Percentiles rank a stretch among this genome's conserved stretches.
Evolutionary conservation across 2,329 filamentous ascomycete species (phyloP).

Genomic region (Raffaelea ambrosiae): DNA sequence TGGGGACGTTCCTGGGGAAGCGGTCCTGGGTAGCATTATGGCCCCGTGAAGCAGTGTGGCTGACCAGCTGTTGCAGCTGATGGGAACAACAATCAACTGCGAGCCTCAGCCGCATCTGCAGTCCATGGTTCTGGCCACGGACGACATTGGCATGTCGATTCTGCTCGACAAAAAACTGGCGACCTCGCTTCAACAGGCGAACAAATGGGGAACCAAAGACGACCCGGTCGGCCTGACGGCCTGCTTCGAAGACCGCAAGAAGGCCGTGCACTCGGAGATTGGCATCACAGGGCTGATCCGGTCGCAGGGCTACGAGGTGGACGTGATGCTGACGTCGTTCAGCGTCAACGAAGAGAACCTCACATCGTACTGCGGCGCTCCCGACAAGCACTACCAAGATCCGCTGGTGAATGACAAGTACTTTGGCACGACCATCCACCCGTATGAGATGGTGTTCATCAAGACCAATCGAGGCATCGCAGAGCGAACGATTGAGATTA

Average conservation of each 20-base stretch:
- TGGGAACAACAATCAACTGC: slow-evolving; percentile 29
- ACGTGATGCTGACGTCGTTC: slow-evolving; percentile 24
- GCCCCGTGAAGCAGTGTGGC: too few species aligned
- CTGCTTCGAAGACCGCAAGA: slow-evolving; percentile 19
- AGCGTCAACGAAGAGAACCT: slow-evolving; percentile 7
- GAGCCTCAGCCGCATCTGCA: slow-evolving; percentile 24
- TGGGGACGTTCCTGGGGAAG: too few species aligned
- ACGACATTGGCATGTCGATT: slow-evolving; percentile 25
- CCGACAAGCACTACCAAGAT: slow-evolving; percentile 13
- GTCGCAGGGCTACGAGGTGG: slow-evolving; percentile 23
- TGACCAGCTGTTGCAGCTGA: slow-evolving; percentile 15
- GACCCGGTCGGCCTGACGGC: slow-evolving; percentile 19
- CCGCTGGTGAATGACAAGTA: slow-evolving; percentile 18
- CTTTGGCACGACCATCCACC: slow-evolving; percentile 25
- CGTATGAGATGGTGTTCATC: slow-evolving; percentile 29
- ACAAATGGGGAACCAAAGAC: slow-evolving; percentile 14
- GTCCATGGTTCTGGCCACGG: slow-evolving; percentile 29
- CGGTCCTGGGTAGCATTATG: too few species aligned
- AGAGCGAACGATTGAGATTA: slow-evolving; percentile 15
- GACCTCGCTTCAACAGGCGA: slow-evolving; percentile 9
- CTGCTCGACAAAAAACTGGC: slow-evolving; percentile 22
- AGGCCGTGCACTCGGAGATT: slow-evolving; percentile 23
- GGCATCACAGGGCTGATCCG: slow-evolving; percentile 20
- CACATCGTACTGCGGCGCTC: slow-evolving; percentile 15
- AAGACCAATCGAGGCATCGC: slow-evolving; percentile 25